These are phyloP conservation scores for Cytospora mali DNA, from an alignment of 2,329 filamentous ascomycete genomes.

Conservation along the genomic window DNA sequence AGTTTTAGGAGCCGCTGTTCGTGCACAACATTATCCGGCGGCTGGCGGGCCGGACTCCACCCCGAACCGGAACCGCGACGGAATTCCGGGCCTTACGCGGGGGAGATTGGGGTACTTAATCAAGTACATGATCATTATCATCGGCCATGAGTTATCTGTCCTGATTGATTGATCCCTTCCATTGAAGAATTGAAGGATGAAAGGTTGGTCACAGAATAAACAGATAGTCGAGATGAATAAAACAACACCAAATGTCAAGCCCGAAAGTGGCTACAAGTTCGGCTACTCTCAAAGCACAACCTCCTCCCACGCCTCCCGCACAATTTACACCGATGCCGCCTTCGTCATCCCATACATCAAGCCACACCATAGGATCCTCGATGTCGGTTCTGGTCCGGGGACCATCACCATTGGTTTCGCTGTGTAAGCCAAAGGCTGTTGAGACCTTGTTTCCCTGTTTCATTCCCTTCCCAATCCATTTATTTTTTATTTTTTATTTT, in stretches of 20 bases:
- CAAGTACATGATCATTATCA: too few species aligned
- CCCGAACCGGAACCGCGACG: neutral
- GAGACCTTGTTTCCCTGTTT: too few species aligned
- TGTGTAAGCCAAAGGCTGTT: neutral
- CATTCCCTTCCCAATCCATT: neutral
- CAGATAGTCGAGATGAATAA: neutral
- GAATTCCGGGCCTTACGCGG: neutral
- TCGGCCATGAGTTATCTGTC: too few species aligned
- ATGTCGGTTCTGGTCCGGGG: slow-evolving; percentile 23
- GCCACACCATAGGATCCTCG: slow-evolving; percentile 18
- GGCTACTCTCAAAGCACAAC: slow-evolving; percentile 21
- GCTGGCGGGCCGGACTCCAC: neutral
- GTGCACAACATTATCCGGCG: too few species aligned
- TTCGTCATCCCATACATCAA: slow-evolving; percentile 16
- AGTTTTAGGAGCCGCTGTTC: too few species aligned
- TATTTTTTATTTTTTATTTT: too few species aligned
- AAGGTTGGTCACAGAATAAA: neutral
- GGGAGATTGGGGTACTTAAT: too few species aligned
- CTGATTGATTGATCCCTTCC: too few species aligned
- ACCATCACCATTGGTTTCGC: slow-evolving; percentile 24
- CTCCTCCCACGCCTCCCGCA: slow-evolving; percentile 21
- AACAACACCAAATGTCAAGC: neutral
- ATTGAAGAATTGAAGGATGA: too few species aligned
- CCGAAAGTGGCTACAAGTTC: neutral
- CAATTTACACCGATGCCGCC: slow-evolving; percentile 18